These are phyloP conservation scores for Didymella exigua DNA, from an alignment of 2,329 filamentous ascomycete species.

Conservation along the genomic window DNA sequence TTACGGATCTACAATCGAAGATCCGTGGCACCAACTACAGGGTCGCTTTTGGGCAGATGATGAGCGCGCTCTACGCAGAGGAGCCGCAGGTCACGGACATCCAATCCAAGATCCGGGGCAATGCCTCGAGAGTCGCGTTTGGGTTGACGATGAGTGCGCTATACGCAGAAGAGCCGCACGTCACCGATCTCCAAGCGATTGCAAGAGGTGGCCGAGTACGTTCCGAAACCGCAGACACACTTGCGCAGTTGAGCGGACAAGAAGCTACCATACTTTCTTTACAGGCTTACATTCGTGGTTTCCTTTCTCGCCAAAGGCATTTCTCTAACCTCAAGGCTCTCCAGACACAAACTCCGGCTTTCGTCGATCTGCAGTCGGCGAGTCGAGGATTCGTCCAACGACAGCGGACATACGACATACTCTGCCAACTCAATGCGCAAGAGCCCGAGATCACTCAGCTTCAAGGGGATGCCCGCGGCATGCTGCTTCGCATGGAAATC, in stretches of 20 bases:
- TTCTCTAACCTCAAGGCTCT: conserved; percentile 59
- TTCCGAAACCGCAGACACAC: conserved; percentile 38
- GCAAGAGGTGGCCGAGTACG: conserved; percentile 46
- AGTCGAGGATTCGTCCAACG: conserved; percentile 70
- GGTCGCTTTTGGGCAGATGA: conserved; percentile 36
- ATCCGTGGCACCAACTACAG: conserved; percentile 46
- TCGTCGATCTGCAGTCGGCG: conserved; percentile 69
- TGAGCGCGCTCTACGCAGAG: conserved; percentile 41
- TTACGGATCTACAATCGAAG: conserved; percentile 53
- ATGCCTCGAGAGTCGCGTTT: conserved; percentile 33
- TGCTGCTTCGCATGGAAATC: conserved; percentile 76
- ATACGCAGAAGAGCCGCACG: conserved; percentile 35
- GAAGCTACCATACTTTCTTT: conserved; percentile 53
- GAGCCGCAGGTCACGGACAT: conserved; percentile 43
- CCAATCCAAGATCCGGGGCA: conserved; percentile 52
- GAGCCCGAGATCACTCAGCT: conserved; percentile 70
- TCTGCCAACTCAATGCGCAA: conserved; percentile 73
- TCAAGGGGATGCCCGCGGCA: conserved; percentile 78
- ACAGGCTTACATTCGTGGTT: conserved; percentile 60
- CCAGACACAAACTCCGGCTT: conserved; percentile 60
- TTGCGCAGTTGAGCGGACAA: conserved; percentile 52
- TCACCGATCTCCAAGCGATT: conserved; percentile 50
- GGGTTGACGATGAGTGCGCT: conserved; percentile 40
- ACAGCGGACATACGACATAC: conserved; percentile 64
- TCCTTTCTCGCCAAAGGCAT: conserved; percentile 52